Base-by-base conservation (phyloP, 257 asterid species). In the Petunia axillaris region DNA sequence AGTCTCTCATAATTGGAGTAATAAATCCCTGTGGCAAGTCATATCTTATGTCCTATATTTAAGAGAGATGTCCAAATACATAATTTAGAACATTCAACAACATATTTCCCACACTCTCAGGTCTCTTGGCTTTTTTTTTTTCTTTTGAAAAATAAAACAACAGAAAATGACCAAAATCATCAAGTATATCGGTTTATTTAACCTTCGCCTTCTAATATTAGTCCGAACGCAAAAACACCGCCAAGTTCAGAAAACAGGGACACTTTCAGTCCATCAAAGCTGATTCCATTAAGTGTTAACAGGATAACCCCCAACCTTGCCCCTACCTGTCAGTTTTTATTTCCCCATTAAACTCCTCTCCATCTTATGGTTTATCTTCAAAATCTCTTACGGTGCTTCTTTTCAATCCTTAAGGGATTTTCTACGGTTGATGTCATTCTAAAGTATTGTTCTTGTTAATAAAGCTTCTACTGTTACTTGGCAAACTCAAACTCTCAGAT, bases 1-100 rank as follows among this genome's bases (percentile, higher is more conserved):
- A 25, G 25, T 25, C 25, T 25, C 25, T 25, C 25, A 67, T 67
- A 41, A 25, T 67, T 40, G 38, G 39, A 53, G 75, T 67, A 67
- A 67, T 15, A 67, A 67, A n/a, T 41, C 38, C 15, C 15, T 67
- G 75, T 7, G 54, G 54, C 15, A 67, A 67, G 38, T 67, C 38
- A n/a, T 67, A 67, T 15, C 14, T 67, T 67, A 41, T 41, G 74
- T 67, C 75, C 38, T 41, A 67, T 67, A 41, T 15, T 67, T 35
- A 14, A 7, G 75, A 67, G 54, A 43, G 75, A 67, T 40, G 14
- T 66, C 53, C 37, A 1, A 66, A 39, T 40, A 66, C n/a, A 40
- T 40, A 38, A 66, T 40, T 66, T 0, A 39, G 3, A 14, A 65
- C 35, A 66, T 66, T 52, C 53, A 40, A 66, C 25, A 25, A 25